These are phyloP conservation scores for Magnaporthiopsis incrustans DNA, from an alignment of 2,329 filamentous ascomycete species.

Conservation along the genomic window DNA sequence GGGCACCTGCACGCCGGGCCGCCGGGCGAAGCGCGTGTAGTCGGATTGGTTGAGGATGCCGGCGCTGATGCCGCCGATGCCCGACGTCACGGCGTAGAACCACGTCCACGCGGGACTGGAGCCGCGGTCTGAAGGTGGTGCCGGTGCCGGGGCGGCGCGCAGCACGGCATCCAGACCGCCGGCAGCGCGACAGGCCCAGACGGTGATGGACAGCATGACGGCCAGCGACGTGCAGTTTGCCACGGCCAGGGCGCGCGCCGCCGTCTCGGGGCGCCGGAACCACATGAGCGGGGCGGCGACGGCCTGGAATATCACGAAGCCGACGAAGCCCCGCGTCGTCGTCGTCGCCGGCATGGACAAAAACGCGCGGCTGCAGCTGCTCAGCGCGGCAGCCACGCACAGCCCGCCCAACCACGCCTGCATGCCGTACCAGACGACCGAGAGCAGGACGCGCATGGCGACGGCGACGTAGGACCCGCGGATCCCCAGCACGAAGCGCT, in stretches of 20 bases:
- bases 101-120: constrained; percentile 26
- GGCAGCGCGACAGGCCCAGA: constrained; percentile 25
- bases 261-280: constrained; percentile 30
- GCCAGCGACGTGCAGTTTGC: constrained; percentile 23
- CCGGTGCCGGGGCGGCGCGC: constrained; percentile 8
- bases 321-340: constrained; percentile 19
- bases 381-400: constrained; percentile 18
- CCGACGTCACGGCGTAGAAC: constrained; percentile 29
- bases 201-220: constrained; percentile 24
- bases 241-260: constrained; percentile 21
- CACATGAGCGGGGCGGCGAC: constrained; percentile 30
- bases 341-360: constrained; percentile 7
- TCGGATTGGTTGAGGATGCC: constrained; percentile 37
- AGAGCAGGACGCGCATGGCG: constrained; percentile 28
- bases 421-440: constrained; percentile 30
- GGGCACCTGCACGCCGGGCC: constrained; percentile 30
- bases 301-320: constrained; percentile 21
- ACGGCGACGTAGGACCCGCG: constrained; percentile 31
- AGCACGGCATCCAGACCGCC: constrained; percentile 22
- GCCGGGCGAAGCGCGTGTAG: constrained; percentile 32
- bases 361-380: constrained; percentile 15
- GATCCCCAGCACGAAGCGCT: constrained; percentile 31
- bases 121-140: constrained; percentile 6
- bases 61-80: constrained; percentile 34
- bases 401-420: constrained; percentile 24